A percentile compares a stretch with the other conserved stretches of the same genome.
Conservation (phyloP, 768 basidiomycete species). For the Lactifluus rugatus region DNA sequence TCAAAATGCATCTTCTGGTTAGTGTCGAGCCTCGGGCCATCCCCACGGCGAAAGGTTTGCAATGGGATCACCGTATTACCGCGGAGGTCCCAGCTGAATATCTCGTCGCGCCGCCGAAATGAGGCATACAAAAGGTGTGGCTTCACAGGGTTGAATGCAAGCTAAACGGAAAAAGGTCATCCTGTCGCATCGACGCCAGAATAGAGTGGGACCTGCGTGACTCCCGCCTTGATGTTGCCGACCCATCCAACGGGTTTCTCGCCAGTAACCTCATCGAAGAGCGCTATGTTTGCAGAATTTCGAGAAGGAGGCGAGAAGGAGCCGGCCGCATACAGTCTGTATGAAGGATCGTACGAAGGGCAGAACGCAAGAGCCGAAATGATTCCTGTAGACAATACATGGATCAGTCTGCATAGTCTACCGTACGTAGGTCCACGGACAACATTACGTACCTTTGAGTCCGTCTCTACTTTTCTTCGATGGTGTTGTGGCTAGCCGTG, state of each 20-base stretch:
- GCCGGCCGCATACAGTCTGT: slow-evolving; percentile 70
- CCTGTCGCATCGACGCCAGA: neutral
- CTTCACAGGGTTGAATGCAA: slow-evolving; percentile 65
- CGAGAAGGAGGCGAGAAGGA: slow-evolving; percentile 46
- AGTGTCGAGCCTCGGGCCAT: slow-evolving; percentile 27
- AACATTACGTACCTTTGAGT: slow-evolving; percentile 57
- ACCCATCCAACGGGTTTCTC: slow-evolving; percentile 50
- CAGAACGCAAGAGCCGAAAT: slow-evolving; percentile 78
- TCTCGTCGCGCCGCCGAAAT: slow-evolving; percentile 51
- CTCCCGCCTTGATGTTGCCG: slow-evolving; percentile 42
- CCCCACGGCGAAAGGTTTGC: slow-evolving; percentile 26
- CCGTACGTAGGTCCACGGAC: neutral
- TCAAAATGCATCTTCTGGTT: slow-evolving; percentile 80
- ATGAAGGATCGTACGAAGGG: slow-evolving; percentile 40
- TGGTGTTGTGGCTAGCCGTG: slow-evolving; percentile 57
- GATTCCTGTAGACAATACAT: slow-evolving; percentile 42
- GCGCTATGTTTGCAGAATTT: slow-evolving; percentile 43
- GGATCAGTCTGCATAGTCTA: neutral
- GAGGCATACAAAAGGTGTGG: slow-evolving; percentile 72
- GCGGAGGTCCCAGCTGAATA: slow-evolving; percentile 78
- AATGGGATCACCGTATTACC: slow-evolving; percentile 39
- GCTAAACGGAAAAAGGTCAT: slow-evolving; percentile 29
- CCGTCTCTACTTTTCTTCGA: slow-evolving; percentile 76
- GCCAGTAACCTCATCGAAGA: slow-evolving; percentile 54
- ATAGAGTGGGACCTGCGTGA: slow-evolving; percentile 42